Conservation (phyloP, 164 flowering plant species). For the Magnolia officinalis region DNA sequence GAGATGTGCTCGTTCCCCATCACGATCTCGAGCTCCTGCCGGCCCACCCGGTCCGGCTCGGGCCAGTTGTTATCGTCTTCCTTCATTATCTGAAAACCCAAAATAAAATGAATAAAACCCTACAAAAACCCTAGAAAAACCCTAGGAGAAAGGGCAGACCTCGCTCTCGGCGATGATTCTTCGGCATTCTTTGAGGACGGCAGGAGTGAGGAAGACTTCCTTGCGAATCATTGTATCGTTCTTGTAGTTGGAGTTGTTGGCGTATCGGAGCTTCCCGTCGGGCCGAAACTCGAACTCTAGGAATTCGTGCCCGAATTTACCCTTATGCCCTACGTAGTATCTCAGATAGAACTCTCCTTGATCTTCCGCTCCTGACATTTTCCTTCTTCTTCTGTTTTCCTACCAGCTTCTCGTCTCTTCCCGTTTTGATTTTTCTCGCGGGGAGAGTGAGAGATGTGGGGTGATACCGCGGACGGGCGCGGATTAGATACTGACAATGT, state of each 20-base stretch:
- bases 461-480: too few species aligned
- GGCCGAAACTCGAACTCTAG: slow-evolving; percentile 91
- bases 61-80: slow-evolving; percentile 98
- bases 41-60: slow-evolving; percentile 85
- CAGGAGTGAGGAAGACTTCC: slow-evolving; percentile 82
- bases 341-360: slow-evolving; percentile 62
- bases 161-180: slow-evolving; percentile 88
- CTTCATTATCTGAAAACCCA: slow-evolving; percentile 68
- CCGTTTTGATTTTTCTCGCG: not conserved
- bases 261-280: slow-evolving; percentile 89
- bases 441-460: not conserved
- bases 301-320: slow-evolving; percentile 93
- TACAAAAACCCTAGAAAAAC: not conserved
- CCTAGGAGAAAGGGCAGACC: slow-evolving; percentile 29
- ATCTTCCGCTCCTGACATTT: slow-evolving; percentile 25
- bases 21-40: slow-evolving; percentile 97
- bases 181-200: slow-evolving; percentile 84
- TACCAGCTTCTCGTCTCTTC: not conserved
- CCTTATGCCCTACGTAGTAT: slow-evolving; percentile 94
- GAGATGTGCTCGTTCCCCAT: slow-evolving; percentile 98
- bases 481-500: too few species aligned
- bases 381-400: not conserved
- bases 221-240: slow-evolving; percentile 97
- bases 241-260: slow-evolving; percentile 97
- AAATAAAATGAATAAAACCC: not conserved